Conservation (phyloP, 1,284 basidiomycete genomes). For the Rhodotorula sp. region DNA sequence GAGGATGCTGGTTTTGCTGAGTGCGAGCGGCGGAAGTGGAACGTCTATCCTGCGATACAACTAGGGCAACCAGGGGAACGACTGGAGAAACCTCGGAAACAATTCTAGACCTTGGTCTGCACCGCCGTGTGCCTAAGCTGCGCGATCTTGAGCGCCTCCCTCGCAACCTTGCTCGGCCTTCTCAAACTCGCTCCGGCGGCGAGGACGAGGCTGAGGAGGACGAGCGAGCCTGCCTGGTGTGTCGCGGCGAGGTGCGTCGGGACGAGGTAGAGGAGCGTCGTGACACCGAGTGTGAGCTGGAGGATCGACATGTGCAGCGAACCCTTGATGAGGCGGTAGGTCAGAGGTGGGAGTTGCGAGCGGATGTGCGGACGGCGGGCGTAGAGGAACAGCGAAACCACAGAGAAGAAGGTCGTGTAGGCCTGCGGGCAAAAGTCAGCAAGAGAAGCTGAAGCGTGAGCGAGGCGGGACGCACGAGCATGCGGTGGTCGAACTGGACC, state of each 20-base stretch:
- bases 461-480: slow-evolving; percentile 62
- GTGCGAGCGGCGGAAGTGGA: background rate
- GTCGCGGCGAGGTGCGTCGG: slow-evolving; percentile 86
- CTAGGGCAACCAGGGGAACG: background rate
- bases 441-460: background rate
- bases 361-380: slow-evolving; percentile 59
- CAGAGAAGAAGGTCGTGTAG: slow-evolving; percentile 71
- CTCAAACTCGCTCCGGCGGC: slow-evolving; percentile 52
- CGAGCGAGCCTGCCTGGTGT: slow-evolving; percentile 92
- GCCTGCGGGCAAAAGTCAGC: slow-evolving; percentile 57
- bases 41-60: background rate
- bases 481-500: slow-evolving; percentile 93
- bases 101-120: slow-evolving; percentile 12
- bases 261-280: slow-evolving; percentile 89
- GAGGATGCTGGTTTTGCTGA: background rate
- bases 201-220: slow-evolving; percentile 79
- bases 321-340: slow-evolving; percentile 62
- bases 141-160: slow-evolving; percentile 25
- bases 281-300: slow-evolving; percentile 86
- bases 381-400: slow-evolving; percentile 63
- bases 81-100: background rate
- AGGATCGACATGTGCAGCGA: slow-evolving; percentile 80
- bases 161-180: slow-evolving; percentile 26
- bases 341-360: slow-evolving; percentile 64
- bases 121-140: slow-evolving; percentile 18